phyloP scores from a whole-genome alignment of 2,329 filamentous ascomycete genomes.

The Neofusicoccum kwambonambiense region DNA sequence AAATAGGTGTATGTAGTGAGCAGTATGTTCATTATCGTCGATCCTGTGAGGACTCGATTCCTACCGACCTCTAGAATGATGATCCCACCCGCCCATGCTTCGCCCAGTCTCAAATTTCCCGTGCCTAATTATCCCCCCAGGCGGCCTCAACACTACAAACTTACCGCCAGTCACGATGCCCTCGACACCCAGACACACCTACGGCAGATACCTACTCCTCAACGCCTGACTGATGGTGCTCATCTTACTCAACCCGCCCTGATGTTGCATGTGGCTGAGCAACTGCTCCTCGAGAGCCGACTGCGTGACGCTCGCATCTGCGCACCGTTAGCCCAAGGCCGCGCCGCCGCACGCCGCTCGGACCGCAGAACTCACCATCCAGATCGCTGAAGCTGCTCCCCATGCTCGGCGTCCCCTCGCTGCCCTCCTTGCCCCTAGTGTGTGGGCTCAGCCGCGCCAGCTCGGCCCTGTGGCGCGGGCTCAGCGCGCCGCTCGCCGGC shows the following conservation, averaged over 20 bases:
- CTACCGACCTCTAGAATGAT: too few species aligned
- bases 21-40: too few species aligned
- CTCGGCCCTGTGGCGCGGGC: conserved; percentile 59
- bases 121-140: too few species aligned
- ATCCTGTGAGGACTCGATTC: too few species aligned
- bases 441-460: conserved; percentile 54
- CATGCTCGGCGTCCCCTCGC: conserved; percentile 75
- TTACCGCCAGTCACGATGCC: too few species aligned
- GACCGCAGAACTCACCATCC: conserved; percentile 55
- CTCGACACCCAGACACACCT: too few species aligned
- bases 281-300: conserved; percentile 77
- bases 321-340: neutral
- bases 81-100: too few species aligned
- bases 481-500: conserved; percentile 25
- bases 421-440: conserved; percentile 55
- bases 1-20: too few species aligned
- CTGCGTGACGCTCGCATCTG: conserved; percentile 77
- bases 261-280: conserved; percentile 67
- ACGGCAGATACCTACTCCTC: conserved; percentile 57
- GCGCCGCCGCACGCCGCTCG: too few species aligned
- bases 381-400: conserved; percentile 85
- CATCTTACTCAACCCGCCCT: conserved; percentile 52
- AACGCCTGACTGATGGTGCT: conserved; percentile 65
- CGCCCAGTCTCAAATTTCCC: too few species aligned
- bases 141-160: too few species aligned